Evolutionary conservation across 176 grass and related monocot genomes (phyloP).

Genomic region (Lolium perenne): DNA sequence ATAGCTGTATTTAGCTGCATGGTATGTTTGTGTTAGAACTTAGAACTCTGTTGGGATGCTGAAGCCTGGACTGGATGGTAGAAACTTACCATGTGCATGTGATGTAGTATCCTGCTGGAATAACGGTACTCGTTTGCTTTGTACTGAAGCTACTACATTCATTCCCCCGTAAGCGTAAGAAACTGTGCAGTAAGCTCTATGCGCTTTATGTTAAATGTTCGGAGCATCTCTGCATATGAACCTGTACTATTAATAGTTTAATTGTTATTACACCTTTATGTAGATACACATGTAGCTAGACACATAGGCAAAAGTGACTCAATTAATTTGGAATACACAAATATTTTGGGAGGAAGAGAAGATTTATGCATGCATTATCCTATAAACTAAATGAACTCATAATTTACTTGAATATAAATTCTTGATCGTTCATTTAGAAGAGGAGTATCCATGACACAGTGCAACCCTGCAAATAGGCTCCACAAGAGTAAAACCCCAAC

Average conservation of each 20-base stretch:
- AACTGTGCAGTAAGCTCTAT: not conserved
- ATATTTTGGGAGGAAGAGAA: too few relatives aligned
- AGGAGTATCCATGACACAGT: too few relatives aligned
- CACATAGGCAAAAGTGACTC: too few relatives aligned
- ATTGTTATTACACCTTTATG: not conserved
- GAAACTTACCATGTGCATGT: not conserved
- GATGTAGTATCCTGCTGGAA: constrained; percentile 11
- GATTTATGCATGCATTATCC: too few relatives aligned
- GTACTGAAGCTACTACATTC: not conserved
- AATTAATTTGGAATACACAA: too few relatives aligned
- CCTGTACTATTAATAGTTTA: not conserved
- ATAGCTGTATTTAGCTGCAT: constrained; percentile 26
- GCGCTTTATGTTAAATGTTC: not conserved
- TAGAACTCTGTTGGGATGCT: not conserved
- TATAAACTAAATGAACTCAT: too few relatives aligned
- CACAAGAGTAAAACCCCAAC: too few relatives aligned
- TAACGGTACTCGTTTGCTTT: constrained; percentile 9
- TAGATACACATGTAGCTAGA: too few relatives aligned
- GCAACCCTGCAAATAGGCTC: too few relatives aligned
- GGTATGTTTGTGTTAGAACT: not conserved
- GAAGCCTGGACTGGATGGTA: not conserved
- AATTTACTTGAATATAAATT: too few relatives aligned
- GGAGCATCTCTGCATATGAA: not conserved
- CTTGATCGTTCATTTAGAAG: too few relatives aligned
- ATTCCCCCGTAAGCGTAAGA: not conserved